phyloP scores from a whole-genome alignment of 768 basidiomycete genomes.

The Xanthoconium stramineum region DNA sequence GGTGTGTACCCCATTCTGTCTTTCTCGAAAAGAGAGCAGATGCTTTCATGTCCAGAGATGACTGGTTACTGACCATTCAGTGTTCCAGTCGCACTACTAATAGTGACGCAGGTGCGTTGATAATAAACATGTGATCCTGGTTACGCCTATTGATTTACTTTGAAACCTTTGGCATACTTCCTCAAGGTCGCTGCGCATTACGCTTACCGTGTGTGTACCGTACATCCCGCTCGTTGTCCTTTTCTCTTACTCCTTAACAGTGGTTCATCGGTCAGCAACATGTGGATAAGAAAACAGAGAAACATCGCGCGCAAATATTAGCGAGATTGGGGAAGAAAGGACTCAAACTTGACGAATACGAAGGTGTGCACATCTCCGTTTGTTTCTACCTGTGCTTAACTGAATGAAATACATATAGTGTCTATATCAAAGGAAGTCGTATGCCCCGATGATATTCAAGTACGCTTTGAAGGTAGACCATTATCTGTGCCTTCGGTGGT shows the following conservation, averaged over 20 bases:
- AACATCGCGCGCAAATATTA: conserved; percentile 67
- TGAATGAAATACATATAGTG: conserved; percentile 37
- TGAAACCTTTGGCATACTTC: not conserved
- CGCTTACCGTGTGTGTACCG: conserved; percentile 57
- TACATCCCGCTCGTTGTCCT: not conserved
- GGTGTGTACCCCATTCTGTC: conserved; percentile 28
- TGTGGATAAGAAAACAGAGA: conserved; percentile 58
- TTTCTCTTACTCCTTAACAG: conserved; percentile 32
- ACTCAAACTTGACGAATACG: conserved; percentile 86
- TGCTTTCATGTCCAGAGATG: not conserved
- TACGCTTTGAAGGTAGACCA: conserved; percentile 65
- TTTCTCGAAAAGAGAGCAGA: not conserved
- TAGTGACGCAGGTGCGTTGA: conserved; percentile 48
- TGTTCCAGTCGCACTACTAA: conserved; percentile 46
- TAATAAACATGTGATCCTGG: not conserved
- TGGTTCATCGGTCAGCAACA: conserved; percentile 58
- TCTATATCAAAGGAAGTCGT: conserved; percentile 92
- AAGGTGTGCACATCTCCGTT: conserved; percentile 53
- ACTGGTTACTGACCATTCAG: conserved; percentile 8
- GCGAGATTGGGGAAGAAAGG: conserved; percentile 68
- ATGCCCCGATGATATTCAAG: conserved; percentile 82
- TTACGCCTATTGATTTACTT: not conserved
- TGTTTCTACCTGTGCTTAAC: not conserved
- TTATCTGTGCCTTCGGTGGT: not conserved
- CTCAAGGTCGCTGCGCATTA: conserved; percentile 75